A percentile compares a stretch with the other conserved stretches of the same genome.
Conservation (phyloP, 352 stramenopile species). For the Pythium plurisporium region DNA sequence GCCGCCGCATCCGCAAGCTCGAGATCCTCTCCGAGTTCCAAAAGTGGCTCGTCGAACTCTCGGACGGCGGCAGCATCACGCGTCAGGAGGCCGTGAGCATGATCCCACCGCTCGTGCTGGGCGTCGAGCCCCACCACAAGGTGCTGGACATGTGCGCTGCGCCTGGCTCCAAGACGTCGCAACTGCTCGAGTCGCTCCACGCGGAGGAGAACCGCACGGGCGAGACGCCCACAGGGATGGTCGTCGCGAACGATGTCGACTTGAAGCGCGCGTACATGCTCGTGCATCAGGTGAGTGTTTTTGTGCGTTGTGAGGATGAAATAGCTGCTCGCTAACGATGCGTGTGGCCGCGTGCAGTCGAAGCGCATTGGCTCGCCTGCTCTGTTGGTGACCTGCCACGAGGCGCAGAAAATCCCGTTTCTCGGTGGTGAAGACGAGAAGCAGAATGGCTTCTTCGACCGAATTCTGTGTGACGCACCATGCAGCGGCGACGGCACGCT, state of each 20-base stretch:
- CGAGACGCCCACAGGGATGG: constrained; percentile 82
- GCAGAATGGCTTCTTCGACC: constrained; percentile 92
- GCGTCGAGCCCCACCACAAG: constrained; percentile 91
- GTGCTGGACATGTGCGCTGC: constrained; percentile 98
- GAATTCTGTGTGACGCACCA: constrained; percentile 97
- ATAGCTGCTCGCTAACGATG: no score
- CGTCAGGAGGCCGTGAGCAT: constrained; percentile 99
- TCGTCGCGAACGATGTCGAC: constrained; percentile 97
- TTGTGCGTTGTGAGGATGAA: neutral
- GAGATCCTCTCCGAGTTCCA: constrained; percentile 91
- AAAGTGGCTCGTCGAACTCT: constrained; percentile 95
- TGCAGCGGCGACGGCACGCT: constrained; percentile 98
- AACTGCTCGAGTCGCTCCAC: constrained; percentile 95
- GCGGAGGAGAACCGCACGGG: constrained; percentile 72
- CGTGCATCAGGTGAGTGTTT: constrained; percentile 83
- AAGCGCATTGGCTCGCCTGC: constrained; percentile 94
- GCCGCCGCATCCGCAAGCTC: constrained; percentile 90
- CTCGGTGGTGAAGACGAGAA: constrained; percentile 60
- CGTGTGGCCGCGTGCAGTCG: constrained; percentile 30
- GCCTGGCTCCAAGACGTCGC: constrained; percentile 98
- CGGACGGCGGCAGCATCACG: constrained; percentile 92
- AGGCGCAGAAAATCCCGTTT: constrained; percentile 95
- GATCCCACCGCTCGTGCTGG: constrained; percentile 97
- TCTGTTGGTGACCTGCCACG: constrained; percentile 94
- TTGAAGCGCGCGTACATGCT: constrained; percentile 98